Evolutionary conservation across 1,139 yeast genomes (phyloP).

Genomic region (Pichia sorboxylosa): DNA sequence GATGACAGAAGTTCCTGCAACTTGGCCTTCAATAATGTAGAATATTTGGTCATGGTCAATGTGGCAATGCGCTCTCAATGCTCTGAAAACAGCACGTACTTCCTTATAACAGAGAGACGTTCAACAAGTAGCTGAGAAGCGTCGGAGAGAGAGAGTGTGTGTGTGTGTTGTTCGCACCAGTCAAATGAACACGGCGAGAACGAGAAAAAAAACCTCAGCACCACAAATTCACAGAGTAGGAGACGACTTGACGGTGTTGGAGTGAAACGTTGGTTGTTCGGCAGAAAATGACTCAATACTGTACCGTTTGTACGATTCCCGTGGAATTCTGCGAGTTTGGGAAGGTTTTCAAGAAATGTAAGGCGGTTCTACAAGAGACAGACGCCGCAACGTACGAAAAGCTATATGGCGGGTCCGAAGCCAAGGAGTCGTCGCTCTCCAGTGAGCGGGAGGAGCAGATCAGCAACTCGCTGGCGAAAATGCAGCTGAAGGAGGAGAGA

Average conservation of each 20-base stretch:
- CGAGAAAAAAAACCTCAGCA: no score
- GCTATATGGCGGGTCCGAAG: constrained; percentile 45
- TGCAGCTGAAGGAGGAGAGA: constrained; percentile 82
- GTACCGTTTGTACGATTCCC: constrained; percentile 79
- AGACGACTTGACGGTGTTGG: no score
- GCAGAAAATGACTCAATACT: no score
- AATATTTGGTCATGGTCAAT: constrained; percentile 11
- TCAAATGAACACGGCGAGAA: no score
- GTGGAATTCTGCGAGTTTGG: constrained; percentile 95
- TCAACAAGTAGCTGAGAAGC: no score
- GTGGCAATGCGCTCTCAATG: no score
- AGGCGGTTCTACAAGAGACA: constrained; percentile 60
- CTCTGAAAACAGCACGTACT: no score
- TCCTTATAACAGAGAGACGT: no score
- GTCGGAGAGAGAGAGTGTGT: no score
- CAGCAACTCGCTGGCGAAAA: constrained; percentile 69
- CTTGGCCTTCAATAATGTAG: constrained; percentile 10
- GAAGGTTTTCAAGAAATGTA: constrained; percentile 69
- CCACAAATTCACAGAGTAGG: no score
- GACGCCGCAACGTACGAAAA: constrained; percentile 45
- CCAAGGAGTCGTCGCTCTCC: constrained; percentile 41
- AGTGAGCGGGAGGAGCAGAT: constrained; percentile 74
- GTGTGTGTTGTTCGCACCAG: no score
- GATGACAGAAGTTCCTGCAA: constrained; percentile 47
- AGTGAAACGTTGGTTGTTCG: no score